A percentile compares a stretch with the other conserved stretches of the same genome.
Evolutionary conservation across 805 yeast genomes (phyloP).

Genomic region (Ogataea methylovora): DNA sequence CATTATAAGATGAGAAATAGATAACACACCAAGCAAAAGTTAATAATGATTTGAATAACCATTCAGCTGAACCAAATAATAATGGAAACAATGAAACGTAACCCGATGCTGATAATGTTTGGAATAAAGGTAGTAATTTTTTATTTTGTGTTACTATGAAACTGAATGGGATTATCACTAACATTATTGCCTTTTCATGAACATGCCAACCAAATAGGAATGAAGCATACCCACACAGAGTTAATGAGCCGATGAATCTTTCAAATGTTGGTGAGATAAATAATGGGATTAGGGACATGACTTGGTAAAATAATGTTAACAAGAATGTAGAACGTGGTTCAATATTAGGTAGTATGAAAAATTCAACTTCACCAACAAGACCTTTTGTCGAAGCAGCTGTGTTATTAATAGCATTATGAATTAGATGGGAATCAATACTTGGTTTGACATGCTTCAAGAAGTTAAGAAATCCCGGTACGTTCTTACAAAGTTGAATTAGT

Average conservation of each 20-base stretch:
- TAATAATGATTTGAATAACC: conserved; percentile 66
- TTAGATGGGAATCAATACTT: not conserved
- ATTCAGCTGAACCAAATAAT: conserved; percentile 71
- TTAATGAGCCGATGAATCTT: conserved; percentile 75
- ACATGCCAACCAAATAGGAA: conserved; percentile 98
- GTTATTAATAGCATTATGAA: conserved; percentile 3
- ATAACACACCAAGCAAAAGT: conserved; percentile 83
- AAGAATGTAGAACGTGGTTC: conserved; percentile 71
- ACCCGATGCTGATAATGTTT: conserved; percentile 69
- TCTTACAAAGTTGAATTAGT: conserved; percentile 38
- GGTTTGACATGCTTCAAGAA: conserved; percentile 25
- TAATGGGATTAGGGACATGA: conserved; percentile 66
- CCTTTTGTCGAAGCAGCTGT: conserved; percentile 55
- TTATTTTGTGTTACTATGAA: conserved; percentile 67
- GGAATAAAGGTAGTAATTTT: conserved; percentile 63
- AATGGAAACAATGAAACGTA: conserved; percentile 86
- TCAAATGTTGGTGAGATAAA: conserved; percentile 65
- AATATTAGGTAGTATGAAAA: conserved; percentile 73
- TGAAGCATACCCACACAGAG: conserved; percentile 86
- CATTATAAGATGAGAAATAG: conserved; percentile 63
- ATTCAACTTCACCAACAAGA: conserved; percentile 83
- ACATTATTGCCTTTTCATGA: conserved; percentile 93
- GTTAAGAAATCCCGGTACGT: conserved; percentile 36
- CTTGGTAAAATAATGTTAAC: conserved; percentile 78
- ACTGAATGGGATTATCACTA: conserved; percentile 82